These are phyloP conservation scores for Artemisia tridentata DNA, from an alignment of 129 eudicot species.

Conservation along the genomic window DNA sequence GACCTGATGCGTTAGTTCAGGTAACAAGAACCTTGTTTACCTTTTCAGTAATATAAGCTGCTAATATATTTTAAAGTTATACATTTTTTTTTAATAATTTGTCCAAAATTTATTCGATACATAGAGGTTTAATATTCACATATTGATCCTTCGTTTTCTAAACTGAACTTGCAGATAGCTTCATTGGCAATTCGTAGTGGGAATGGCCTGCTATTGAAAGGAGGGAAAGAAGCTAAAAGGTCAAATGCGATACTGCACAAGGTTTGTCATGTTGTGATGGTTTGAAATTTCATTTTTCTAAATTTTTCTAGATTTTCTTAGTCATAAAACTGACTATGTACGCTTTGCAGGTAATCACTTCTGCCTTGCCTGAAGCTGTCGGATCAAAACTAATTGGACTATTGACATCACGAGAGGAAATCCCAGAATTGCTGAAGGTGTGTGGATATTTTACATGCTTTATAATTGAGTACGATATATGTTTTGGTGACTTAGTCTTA, in stretches of 20 bases:
- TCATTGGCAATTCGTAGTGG: slow-evolving; percentile 94
- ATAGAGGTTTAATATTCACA: neutral
- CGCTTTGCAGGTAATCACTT: slow-evolving; percentile 56
- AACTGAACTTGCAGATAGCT: slow-evolving; percentile 62
- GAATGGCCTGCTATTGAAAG: slow-evolving; percentile 88
- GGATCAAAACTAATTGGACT: slow-evolving; percentile 77
- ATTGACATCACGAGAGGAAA: slow-evolving; percentile 77
- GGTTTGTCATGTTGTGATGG: slow-evolving; percentile 37
- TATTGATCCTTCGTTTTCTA: neutral
- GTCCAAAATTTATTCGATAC: neutral
- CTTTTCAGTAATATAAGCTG: slow-evolving; percentile 8
- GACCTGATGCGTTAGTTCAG: slow-evolving; percentile 97
- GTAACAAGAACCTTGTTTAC: slow-evolving; percentile 31
- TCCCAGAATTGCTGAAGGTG: slow-evolving; percentile 85
- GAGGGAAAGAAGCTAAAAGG: slow-evolving; percentile 86
- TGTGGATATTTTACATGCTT: slow-evolving; percentile 6
- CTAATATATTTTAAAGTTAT: neutral
- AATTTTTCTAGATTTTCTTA: slow-evolving; percentile 1
- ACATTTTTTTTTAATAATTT: slow-evolving; percentile 11
- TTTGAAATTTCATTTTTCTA: neutral
- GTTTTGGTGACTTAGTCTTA: neutral
- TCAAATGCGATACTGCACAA: slow-evolving; percentile 87
- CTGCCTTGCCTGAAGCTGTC: slow-evolving; percentile 69
- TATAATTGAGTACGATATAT: neutral
- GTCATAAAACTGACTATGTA: slow-evolving; percentile 9